Percentiles rank a stretch among this genome's conserved stretches.
Conservation (phyloP, 176 grass and related monocot species). For the Zizania latifolia region DNA sequence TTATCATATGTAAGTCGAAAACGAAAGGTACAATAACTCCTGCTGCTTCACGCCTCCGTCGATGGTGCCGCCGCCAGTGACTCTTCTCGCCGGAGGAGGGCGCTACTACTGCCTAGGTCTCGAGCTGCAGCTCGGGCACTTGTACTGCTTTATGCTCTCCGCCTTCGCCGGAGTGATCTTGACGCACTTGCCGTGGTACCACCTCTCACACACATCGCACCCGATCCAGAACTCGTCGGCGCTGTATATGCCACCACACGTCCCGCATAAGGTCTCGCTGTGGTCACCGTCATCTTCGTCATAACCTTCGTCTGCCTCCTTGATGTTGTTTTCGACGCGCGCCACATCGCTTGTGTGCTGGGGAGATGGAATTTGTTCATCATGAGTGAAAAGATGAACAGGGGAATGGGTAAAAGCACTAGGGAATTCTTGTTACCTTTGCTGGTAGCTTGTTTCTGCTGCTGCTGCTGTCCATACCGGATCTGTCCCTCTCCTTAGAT, state of each 20-base stretch:
- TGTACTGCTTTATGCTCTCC: conserved; percentile 97
- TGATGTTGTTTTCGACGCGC: conserved; percentile 48
- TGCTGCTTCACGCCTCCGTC: conserved; percentile 20
- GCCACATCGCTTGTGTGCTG: conserved; percentile 60
- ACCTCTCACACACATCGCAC: conserved; percentile 86
- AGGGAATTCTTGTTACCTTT: conserved; percentile 45
- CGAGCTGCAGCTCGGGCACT: conserved; percentile 90
- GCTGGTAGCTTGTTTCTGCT: conserved; percentile 60
- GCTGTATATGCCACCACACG: conserved; percentile 74
- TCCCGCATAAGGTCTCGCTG: conserved; percentile 86
- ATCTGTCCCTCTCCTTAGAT: conserved; percentile 59
- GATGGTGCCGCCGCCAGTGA: neutral
- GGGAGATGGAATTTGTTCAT: neutral
- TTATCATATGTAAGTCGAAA: conserved; percentile 39
- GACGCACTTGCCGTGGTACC: conserved; percentile 97
- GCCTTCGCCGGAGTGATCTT: conserved; percentile 96
- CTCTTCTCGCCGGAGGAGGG: neutral
- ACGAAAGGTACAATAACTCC: conserved; percentile 41
- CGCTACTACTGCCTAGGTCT: conserved; percentile 58
- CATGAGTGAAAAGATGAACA: neutral
- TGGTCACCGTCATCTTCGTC: conserved; percentile 81
- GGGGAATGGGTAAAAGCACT: neutral
- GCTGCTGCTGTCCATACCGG: conserved; percentile 54
- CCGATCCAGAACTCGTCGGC: conserved; percentile 92
- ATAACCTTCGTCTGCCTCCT: conserved; percentile 53